A percentile compares a stretch with the other conserved stretches of the same genome.
phyloP scores from a whole-genome alignment of 2,329 filamentous ascomycete genomes.

The Phyllosticta citriasiana region DNA sequence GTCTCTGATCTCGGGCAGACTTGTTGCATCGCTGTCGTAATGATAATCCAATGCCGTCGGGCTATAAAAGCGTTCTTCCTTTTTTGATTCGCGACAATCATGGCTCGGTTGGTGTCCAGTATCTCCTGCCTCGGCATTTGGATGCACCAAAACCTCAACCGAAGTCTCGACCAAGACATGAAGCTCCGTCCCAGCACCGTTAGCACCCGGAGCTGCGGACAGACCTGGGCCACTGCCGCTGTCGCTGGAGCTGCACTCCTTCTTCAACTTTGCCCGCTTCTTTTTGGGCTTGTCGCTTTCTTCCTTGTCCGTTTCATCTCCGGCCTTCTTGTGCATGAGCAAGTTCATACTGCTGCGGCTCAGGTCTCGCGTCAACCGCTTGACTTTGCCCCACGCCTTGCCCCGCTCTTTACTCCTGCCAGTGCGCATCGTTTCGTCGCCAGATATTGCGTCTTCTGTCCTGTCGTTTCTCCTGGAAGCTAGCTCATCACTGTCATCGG shows the following conservation, averaged over 20 bases:
- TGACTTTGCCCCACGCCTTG: neutral
- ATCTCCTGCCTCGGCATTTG: neutral
- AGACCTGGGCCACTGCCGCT: neutral
- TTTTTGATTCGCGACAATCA: neutral
- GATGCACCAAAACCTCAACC: neutral
- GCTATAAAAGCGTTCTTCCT: neutral
- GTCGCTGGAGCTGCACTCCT: neutral
- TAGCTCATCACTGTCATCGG: neutral
- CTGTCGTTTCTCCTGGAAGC: neutral
- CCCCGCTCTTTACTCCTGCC: neutral
- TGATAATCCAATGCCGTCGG: neutral
- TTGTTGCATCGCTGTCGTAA: conserved; percentile 7
- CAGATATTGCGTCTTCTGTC: neutral
- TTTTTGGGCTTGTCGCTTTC: neutral
- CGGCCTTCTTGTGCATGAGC: conserved; percentile 1
- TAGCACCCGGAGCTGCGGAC: neutral
- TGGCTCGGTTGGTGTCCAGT: neutral
- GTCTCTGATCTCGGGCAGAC: conserved; percentile 2
- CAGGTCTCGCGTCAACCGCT: conserved; percentile 2
- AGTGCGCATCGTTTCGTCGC: neutral
- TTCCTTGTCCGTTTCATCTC: neutral
- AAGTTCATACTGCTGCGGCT: conserved; percentile 1
- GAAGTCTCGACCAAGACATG: neutral
- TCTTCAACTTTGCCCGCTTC: neutral
- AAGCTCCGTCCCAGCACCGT: neutral